These are phyloP conservation scores for Boeremia exigua DNA, from an alignment of 2,329 filamentous ascomycete genomes.

Conservation along the genomic window DNA sequence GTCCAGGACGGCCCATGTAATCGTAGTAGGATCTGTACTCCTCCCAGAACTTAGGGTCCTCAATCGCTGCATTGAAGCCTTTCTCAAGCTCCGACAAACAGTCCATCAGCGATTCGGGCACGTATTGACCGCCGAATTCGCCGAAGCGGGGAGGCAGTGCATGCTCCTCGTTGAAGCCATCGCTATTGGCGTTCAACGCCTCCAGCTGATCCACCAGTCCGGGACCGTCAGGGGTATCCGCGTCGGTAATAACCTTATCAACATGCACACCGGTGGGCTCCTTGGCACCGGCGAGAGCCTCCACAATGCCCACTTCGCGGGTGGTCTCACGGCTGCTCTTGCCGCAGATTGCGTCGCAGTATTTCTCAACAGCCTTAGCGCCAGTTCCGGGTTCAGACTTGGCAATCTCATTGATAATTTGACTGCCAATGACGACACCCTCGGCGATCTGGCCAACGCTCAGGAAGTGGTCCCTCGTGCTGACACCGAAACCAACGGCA, in stretches of 20 bases:
- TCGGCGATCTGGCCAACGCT: constrained; percentile 85
- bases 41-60: constrained; percentile 94
- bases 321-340: constrained; percentile 60
- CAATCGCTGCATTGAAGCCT: constrained; percentile 85
- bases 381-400: constrained; percentile 70
- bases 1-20: constrained; percentile 95
- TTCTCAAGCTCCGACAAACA: constrained; percentile 88
- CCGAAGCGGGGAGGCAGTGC: constrained; percentile 87
- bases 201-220: constrained; percentile 84
- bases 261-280: constrained; percentile 70
- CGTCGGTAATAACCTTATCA: constrained; percentile 69
- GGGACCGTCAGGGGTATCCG: constrained; percentile 61
- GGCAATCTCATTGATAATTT: constrained; percentile 84
- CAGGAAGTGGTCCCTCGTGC: constrained; percentile 90
- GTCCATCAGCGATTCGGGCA: constrained; percentile 97
- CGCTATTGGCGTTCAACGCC: constrained; percentile 71
- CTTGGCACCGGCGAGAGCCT: constrained; percentile 68
- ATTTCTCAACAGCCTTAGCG: constrained; percentile 79
- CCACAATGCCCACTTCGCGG: constrained; percentile 72
- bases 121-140: constrained; percentile 96
- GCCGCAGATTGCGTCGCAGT: constrained; percentile 76
- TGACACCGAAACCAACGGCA: constrained; percentile 94
- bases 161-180: constrained; percentile 37
- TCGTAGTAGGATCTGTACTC: constrained; percentile 96
- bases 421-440: constrained; percentile 94